Conservation (phyloP, 176 grass and related monocot genomes). For the Carex pumila region DNA sequence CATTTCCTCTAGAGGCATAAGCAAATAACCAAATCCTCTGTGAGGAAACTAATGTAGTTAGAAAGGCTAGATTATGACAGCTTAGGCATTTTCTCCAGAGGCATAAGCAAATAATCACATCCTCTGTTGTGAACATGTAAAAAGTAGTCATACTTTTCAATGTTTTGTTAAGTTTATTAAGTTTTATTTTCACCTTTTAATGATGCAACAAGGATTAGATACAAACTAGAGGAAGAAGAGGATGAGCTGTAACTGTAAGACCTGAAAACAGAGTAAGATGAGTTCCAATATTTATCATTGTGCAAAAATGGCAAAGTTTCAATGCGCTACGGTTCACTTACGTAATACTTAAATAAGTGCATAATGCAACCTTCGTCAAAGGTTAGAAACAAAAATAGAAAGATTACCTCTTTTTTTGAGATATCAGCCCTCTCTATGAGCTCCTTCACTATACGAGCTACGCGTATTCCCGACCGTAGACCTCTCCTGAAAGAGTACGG, state of each 20-base stretch:
- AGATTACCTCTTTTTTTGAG: conserved; percentile 11
- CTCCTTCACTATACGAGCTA: conserved; percentile 80
- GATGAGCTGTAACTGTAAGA: background rate
- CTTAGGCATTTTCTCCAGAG: too few species aligned
- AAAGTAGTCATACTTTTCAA: background rate
- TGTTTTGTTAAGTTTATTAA: background rate
- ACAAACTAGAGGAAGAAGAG: background rate
- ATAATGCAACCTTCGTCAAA: too few species aligned
- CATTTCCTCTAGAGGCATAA: background rate
- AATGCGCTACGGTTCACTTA: background rate
- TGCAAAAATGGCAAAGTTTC: background rate
- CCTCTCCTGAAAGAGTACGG: conserved; percentile 64
- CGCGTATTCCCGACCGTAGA: conserved; percentile 70
- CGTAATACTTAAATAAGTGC: too few species aligned
- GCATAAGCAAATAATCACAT: background rate
- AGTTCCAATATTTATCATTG: background rate
- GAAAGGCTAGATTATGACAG: too few species aligned
- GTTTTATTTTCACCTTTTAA: background rate
- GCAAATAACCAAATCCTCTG: background rate
- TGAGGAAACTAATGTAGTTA: too few species aligned
- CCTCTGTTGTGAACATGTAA: background rate
- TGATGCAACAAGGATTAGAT: background rate
- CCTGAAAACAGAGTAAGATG: background rate
- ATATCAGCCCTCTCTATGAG: conserved; percentile 32
- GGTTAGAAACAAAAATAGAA: background rate